These are phyloP conservation scores for Astraeus odoratus DNA, from an alignment of 768 basidiomycete genomes.

Conservation along the genomic window DNA sequence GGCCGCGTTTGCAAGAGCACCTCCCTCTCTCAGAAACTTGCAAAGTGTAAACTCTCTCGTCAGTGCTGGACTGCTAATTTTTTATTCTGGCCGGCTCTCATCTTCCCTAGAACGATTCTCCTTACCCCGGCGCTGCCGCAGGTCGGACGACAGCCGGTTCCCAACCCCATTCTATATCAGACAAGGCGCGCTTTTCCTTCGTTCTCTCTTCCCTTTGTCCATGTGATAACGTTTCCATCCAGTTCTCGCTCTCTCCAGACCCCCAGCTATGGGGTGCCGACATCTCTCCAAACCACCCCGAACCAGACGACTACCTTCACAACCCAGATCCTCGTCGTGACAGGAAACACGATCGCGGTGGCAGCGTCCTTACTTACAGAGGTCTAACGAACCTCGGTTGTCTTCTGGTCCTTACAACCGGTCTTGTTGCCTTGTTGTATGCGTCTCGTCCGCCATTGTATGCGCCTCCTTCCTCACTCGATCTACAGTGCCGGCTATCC, in stretches of 20 bases:
- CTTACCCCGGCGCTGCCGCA: conserved; percentile 29
- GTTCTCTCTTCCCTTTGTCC: background rate
- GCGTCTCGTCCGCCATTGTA: conserved; percentile 13
- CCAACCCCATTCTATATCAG: conserved; percentile 43
- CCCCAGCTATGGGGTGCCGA: conserved; percentile 68
- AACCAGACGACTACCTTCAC: conserved; percentile 68
- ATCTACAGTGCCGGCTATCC: conserved; percentile 54
- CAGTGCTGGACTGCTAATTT: conserved; percentile 10
- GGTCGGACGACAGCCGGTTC: conserved; percentile 19
- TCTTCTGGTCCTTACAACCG: conserved; percentile 46
- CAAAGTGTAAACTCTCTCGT: conserved; percentile 40
- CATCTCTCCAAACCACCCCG: conserved; percentile 46
- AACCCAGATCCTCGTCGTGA: conserved; percentile 65
- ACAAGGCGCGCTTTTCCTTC: conserved; percentile 40
- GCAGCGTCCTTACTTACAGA: conserved; percentile 58
- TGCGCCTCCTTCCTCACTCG: conserved; percentile 2
- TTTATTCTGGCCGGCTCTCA: background rate
- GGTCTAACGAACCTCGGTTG: conserved; percentile 71
- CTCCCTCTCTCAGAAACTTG: conserved; percentile 29
- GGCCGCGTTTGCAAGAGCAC: conserved; percentile 37
- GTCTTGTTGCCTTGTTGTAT: conserved; percentile 55
- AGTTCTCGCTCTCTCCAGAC: conserved; percentile 74
- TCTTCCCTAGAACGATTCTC: conserved; percentile 33
- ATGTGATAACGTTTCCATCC: background rate
- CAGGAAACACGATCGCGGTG: conserved; percentile 44